Base-by-base conservation (phyloP, 129 eudicot genomes). In the Flaveria trinervia region DNA sequence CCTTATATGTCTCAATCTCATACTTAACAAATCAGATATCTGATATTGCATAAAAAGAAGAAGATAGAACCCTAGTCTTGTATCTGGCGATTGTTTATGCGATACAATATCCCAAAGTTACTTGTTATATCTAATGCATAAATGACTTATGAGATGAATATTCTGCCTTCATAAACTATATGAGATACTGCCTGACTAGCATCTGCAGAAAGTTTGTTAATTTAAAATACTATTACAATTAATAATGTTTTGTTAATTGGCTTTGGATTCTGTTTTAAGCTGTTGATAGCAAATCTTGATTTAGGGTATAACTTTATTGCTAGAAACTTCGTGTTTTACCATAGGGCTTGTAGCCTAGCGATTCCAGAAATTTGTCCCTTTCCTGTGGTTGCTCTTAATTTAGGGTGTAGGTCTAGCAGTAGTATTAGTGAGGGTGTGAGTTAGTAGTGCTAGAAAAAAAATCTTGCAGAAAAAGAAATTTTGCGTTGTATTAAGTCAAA, bases 211-310 rank as follows among this genome's bases (percentile, higher is more conserved):
- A 54, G n/a, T n/a, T n/a, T n/a, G n/a, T n/a, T n/a, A n/a, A n/a
- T n/a, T n/a, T n/a, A n/a, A n/a, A n/a, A n/a, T n/a, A n/a, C n/a
- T n/a, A n/a, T n/a, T n/a, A n/a, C n/a, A n/a, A n/a, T n/a, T n/a
- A n/a, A n/a, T n/a, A n/a, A n/a, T n/a, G n/a, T n/a, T 41, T 14
- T 43, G 54, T 44, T 16, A 26, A 45, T 17, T 55, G 14, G 77
- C 22, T 72, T 36, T 54, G 36, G 51, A 54, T n/a, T 72, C 20
- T 16, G 33, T 55, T 22, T 5, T 39, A 44, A 69, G 26, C 33
- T 68, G 3, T 68, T 77, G 48, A 68, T 68, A 43, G 68, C 55
- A 68, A 66, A 69, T 56, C 20, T 56, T 45, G 41, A 20, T 50
- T 52, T 54, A 52, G 23, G 54, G 11, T 66, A 28, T 28, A 26